phyloP scores from a whole-genome alignment of 129 eudicot species.

The Escallonia rubra region DNA sequence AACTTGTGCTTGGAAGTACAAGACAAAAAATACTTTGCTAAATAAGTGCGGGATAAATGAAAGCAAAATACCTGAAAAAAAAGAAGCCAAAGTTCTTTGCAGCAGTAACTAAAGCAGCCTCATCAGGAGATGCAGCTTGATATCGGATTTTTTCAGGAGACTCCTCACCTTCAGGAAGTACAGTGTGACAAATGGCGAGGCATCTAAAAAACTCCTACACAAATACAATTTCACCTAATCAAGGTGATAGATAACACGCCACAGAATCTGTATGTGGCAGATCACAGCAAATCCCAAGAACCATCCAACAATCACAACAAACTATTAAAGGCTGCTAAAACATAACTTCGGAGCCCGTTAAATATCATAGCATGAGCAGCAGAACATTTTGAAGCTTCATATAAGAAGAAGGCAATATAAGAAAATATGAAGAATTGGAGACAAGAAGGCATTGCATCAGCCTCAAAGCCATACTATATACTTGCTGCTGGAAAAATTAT shows the following conservation, averaged over 20 bases:
- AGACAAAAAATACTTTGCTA: not conserved
- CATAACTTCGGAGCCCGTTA: too few relatives aligned
- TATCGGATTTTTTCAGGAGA: constrained; percentile 83
- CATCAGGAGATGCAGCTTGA: constrained; percentile 99
- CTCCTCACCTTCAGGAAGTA: constrained; percentile 99
- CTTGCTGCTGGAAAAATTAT: not conserved
- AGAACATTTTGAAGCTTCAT: too few relatives aligned
- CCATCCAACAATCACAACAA: not conserved
- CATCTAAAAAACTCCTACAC: constrained; percentile 95
- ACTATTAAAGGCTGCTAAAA: not conserved
- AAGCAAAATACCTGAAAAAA: constrained; percentile 58
- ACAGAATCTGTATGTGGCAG: not conserved
- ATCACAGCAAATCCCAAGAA: not conserved
- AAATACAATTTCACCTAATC: constrained; percentile 8
- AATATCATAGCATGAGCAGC: too few relatives aligned
- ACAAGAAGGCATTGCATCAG: not conserved
- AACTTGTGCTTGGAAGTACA: not conserved
- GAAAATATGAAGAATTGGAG: not conserved
- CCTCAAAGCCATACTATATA: too few relatives aligned
- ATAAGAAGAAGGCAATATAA: not conserved
- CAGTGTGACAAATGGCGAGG: constrained; percentile 99
- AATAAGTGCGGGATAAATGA: not conserved
- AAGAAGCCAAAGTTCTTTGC: constrained; percentile 99
- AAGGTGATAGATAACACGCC: not conserved
- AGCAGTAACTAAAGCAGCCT: constrained; percentile 91